Base-by-base conservation (phyloP, 352 stramenopile genomes). In the Pythium coloratum region DNA sequence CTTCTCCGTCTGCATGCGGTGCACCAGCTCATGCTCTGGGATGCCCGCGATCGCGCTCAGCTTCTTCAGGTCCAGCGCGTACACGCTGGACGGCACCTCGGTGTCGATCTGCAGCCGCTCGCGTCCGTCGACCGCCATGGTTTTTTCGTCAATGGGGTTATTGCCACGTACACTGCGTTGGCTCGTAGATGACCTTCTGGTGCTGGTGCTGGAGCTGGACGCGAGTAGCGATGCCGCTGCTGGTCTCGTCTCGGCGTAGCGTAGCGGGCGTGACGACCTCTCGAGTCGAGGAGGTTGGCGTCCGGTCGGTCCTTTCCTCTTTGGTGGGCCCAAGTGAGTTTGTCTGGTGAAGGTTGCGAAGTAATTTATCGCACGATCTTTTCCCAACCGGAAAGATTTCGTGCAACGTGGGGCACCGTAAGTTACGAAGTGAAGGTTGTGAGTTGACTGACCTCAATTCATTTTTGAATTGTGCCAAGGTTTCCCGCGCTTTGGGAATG, bases 31-130 rank as follows among this genome's bases (percentile, higher is more conserved):
- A 12, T 59, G 60, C 73, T 89, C 84, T 7, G 83, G 75, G 70
- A 94, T 89, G 34, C 64, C 68, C 36, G 81, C 75, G 69, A 91
- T 70, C 60, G 75, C 55, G 61, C 86, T 94, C 26, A 94, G 77
- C 70, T 86, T 85, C 40, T 78, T 69, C 46, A 94, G 78, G 65
- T 92, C 69, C 44, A 94, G 64, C 64, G 83, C 77, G 34, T 92
- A 94, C 49, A 91, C 83, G 53, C 76, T 89, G n/a, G 85, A 89
- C 32, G 85, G 85, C 72, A 94, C 85, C 61, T 93, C 83, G 42
- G 81, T 89, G 71, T 91, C 81, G 69, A 91, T 82, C 70, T 80
- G 60, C 44, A 88, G 69, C n/a, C 70, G 70, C 57, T 71, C 64
- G 44, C 69, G 59, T 20, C 50, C 60, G 26, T 70, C 54, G 53